Percentiles rank a stretch among this genome's conserved stretches.
These are phyloP conservation scores for Populus tremula DNA, from an alignment of 345 rosid species.

Conservation along the genomic window DNA sequence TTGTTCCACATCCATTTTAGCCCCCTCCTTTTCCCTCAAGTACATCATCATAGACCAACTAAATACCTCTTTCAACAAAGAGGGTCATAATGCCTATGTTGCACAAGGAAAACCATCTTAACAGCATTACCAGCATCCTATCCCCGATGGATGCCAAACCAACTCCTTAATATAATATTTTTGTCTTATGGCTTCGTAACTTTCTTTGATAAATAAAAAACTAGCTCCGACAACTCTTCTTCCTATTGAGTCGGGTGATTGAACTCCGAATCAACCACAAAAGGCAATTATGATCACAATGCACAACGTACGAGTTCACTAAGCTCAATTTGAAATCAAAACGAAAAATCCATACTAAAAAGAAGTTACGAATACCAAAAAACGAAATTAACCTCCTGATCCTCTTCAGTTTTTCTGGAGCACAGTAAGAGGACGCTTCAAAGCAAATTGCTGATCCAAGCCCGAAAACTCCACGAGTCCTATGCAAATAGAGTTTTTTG, in stretches of 20 bases:
- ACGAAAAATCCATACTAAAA: not conserved
- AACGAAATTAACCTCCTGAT: conserved; percentile 47
- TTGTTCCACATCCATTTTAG: not conserved
- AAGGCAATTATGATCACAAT: not conserved
- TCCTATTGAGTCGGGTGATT: too few species aligned
- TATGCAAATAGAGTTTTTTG: conserved; percentile 53
- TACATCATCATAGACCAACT: not conserved
- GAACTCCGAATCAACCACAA: not conserved
- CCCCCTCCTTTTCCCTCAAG: not conserved
- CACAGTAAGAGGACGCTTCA: conserved; percentile 32
- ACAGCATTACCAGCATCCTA: not conserved
- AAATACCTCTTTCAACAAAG: not conserved
- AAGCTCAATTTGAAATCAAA: not conserved
- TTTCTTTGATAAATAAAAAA: too few species aligned
- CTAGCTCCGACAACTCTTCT: too few species aligned
- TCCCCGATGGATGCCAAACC: not conserved
- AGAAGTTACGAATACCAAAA: not conserved
- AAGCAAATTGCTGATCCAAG: conserved; percentile 78
- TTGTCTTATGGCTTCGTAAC: not conserved
- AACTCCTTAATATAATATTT: not conserved
- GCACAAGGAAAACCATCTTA: not conserved
- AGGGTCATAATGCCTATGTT: not conserved
- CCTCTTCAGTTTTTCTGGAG: conserved; percentile 20
- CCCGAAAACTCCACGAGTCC: conserved; percentile 68
- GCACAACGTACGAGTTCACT: not conserved